Evolutionary conservation across 768 basidiomycete genomes (phyloP).

Genomic region (Boletus coccyginus): DNA sequence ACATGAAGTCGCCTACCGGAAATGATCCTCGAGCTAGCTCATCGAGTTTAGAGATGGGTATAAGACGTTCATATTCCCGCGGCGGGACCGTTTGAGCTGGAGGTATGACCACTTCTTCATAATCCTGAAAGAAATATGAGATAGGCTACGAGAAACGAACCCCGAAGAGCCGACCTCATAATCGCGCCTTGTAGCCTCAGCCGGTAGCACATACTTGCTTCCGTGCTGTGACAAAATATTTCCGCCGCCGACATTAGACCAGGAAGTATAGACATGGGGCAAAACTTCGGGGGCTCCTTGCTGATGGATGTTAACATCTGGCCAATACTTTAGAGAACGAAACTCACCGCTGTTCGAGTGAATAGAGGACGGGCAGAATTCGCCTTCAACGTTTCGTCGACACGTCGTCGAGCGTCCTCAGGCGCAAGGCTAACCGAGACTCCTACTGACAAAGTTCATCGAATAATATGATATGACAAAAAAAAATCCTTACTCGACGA

Average conservation of each 20-base stretch:
- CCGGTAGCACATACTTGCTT: slow-evolving; percentile 74
- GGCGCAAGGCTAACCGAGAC: slow-evolving; percentile 33
- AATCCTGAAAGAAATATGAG: slow-evolving; percentile 50
- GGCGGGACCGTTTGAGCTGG: slow-evolving; percentile 79
- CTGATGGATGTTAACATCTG: slow-evolving; percentile 32
- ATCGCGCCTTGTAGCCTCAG: slow-evolving; percentile 70
- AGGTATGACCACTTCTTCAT: slow-evolving; percentile 88
- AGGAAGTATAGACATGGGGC: slow-evolving; percentile 88
- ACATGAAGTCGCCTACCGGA: slow-evolving; percentile 49
- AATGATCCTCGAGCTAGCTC: slow-evolving; percentile 79
- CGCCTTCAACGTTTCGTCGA: slow-evolving; percentile 57
- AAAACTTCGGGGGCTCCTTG: slow-evolving; percentile 56
- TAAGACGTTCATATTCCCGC: slow-evolving; percentile 63
- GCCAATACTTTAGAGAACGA: not conserved
- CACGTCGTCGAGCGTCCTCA: slow-evolving; percentile 54
- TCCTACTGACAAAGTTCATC: not conserved
- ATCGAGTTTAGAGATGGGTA: slow-evolving; percentile 73
- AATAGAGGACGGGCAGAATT: slow-evolving; percentile 70
- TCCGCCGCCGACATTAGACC: slow-evolving; percentile 54
- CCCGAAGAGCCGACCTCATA: slow-evolving; percentile 51
- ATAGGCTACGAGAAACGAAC: not conserved
- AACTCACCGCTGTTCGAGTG: slow-evolving; percentile 49
- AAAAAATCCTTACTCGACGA: slow-evolving; percentile 7
- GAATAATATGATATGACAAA: not conserved
- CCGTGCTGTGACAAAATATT: slow-evolving; percentile 66